Evolutionary conservation across 768 basidiomycete genomes (phyloP), one percentile per base, ranked within the genome.

Genomic region (Suillus bovinus): DNA sequence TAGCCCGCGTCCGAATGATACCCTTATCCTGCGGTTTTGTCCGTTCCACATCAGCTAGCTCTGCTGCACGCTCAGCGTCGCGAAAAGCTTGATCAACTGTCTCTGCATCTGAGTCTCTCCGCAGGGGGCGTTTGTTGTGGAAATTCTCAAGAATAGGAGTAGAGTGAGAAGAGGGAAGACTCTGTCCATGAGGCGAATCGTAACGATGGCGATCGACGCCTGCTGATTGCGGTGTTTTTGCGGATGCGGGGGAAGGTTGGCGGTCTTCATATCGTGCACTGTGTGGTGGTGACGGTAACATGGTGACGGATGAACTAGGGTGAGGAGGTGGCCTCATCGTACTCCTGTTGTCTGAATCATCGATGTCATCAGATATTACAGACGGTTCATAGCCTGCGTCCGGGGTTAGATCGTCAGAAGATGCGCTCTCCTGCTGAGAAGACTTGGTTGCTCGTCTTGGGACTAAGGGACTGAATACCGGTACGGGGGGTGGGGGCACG

Each of bases 341-440:
- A 41, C 59, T 86, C 81, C 63, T 81, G 77, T 69, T 71, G 36
- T 86, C 87, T 53, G 77, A 77, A 71, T 83, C 81, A 54, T 91
- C 88, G 56, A 84, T 73, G 71, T 90, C 90, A 67, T 81, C 79
- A 52, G 79, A 81, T 57, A 78, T 76, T 17, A 68, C 64, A 16
- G 82, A 80, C 29, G 87, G 87, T 61, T 93, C 89, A 69, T 91
- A 90, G n/a, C 87, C 89, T 38, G 84, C 78, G 20, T 79, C 73
- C 1, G 74, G 75, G 55, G 86, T 86, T 29, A 79, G 79, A 41
- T 80, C 81, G 46, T 85, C 76, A 17, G 91, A 91, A 17, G 91
- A 93, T 54, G 87, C 73, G 67, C 90, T 93, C 64, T 82, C 88
- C 64, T 86, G 86, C 60, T 86, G 80, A 44, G 89, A 87, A 52